These are phyloP conservation scores for Alternaria brassicae DNA, from an alignment of 2,329 filamentous ascomycete species.

Conservation along the genomic window DNA sequence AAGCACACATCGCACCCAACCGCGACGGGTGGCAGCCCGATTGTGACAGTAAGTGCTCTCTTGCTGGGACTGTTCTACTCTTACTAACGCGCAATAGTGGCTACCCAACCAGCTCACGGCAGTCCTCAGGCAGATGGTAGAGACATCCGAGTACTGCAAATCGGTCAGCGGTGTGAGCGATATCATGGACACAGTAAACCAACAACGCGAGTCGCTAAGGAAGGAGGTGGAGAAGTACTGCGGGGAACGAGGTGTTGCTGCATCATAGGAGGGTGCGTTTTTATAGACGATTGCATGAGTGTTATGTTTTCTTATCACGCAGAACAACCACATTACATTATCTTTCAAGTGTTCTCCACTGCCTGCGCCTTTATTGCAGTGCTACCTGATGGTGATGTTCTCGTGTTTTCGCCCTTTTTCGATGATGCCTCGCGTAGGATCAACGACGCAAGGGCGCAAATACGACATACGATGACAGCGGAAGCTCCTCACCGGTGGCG, in stretches of 20 bases:
- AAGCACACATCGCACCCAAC: constrained; percentile 78
- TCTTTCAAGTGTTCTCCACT: background rate
- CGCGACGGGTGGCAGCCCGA: constrained; percentile 80
- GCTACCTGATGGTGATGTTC: constrained; percentile 6
- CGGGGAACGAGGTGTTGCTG: constrained; percentile 61
- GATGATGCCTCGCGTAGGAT: background rate
- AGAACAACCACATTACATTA: constrained; percentile 1
- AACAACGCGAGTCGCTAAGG: constrained; percentile 69
- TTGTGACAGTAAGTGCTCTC: constrained; percentile 65
- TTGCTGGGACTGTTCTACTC: background rate
- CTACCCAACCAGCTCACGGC: constrained; percentile 81
- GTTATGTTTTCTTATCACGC: background rate
- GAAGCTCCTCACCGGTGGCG: background rate
- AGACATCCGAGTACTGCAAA: constrained; percentile 60
- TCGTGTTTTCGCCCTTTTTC: constrained; percentile 36
- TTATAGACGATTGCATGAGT: background rate
- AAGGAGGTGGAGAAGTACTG: constrained; percentile 82
- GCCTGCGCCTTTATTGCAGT: background rate
- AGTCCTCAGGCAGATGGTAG: constrained; percentile 73
- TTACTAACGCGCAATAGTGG: constrained; percentile 59
- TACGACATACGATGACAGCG: constrained; percentile 2
- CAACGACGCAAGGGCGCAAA: constrained; percentile 12
- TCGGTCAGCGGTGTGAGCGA: constrained; percentile 59
- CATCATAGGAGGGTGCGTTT: constrained; percentile 21
- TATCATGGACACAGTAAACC: constrained; percentile 71